Percentiles rank a stretch among this genome's conserved stretches.
Conservation (phyloP, 805 yeast genomes). For the Metschnikowia picachoensis region DNA sequence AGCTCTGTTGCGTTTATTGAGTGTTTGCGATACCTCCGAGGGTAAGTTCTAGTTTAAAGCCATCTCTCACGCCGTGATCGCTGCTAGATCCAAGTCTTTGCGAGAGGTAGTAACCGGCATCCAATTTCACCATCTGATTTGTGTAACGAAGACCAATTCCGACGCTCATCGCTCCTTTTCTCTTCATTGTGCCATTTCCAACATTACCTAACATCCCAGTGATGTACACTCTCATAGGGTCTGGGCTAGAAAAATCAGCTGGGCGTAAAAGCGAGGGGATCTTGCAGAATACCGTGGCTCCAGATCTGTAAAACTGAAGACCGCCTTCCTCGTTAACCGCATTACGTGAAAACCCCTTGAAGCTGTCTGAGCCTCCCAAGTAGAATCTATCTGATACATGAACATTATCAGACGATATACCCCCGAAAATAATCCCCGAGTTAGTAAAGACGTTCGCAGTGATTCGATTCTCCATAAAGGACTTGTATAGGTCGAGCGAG, state of each 20-base stretch:
- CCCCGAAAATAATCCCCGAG: conserved; percentile 53
- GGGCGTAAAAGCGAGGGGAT: conserved; percentile 45
- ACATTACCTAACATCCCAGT: conserved; percentile 67
- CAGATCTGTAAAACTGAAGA: conserved; percentile 52
- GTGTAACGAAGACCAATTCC: conserved; percentile 39
- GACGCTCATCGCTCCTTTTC: conserved; percentile 23
- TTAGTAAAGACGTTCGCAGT: conserved; percentile 49
- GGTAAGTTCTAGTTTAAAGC: conserved; percentile 36
- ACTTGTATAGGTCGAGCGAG: conserved; percentile 30
- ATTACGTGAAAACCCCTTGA: conserved; percentile 65
- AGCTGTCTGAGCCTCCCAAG: conserved; percentile 73
- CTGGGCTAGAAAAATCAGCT: conserved; percentile 19
- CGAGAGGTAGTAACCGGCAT: conserved; percentile 37
- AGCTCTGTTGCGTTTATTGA: not conserved
- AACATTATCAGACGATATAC: conserved; percentile 28
- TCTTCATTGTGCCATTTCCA: conserved; percentile 25
- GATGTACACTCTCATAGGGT: conserved; percentile 49
- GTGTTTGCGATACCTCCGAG: conserved; percentile 29
- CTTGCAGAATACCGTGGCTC: conserved; percentile 54
- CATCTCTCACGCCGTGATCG: conserved; percentile 32
- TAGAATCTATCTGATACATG: conserved; percentile 79
- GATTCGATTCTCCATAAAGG: conserved; percentile 42
- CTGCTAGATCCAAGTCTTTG: conserved; percentile 20
- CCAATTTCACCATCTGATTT: conserved; percentile 39
- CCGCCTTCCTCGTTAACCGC: conserved; percentile 79